These are phyloP conservation scores for Lipomyces yamadae DNA, from an alignment of 805 yeast genomes.

Conservation along the genomic window DNA sequence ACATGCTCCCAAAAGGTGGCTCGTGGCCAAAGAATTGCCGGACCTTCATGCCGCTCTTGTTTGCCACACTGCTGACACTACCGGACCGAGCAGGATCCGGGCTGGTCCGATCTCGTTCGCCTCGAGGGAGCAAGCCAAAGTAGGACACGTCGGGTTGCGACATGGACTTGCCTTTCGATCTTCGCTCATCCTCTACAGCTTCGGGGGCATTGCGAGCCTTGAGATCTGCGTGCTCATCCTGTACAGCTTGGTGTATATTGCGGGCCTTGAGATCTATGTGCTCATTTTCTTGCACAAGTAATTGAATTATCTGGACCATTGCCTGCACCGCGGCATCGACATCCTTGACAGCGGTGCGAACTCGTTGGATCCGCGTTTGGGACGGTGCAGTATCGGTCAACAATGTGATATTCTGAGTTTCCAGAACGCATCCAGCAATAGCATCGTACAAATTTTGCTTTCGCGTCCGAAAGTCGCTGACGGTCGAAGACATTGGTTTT, in stretches of 20 bases:
- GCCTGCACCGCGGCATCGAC: slow-evolving; percentile 27
- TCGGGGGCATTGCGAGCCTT: neutral
- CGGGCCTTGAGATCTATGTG: slow-evolving; percentile 17
- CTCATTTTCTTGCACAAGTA: slow-evolving; percentile 33
- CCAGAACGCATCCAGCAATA: slow-evolving; percentile 64
- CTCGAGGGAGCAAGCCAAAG: neutral
- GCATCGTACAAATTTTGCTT: slow-evolving; percentile 68
- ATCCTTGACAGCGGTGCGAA: slow-evolving; percentile 17
- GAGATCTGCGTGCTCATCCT: neutral
- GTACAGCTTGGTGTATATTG: neutral
- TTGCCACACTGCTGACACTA: neutral
- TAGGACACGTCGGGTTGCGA: neutral
- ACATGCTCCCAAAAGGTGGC: slow-evolving; percentile 22
- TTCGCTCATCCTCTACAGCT: no score
- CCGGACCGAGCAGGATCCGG: neutral
- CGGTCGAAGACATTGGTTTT: slow-evolving; percentile 31
- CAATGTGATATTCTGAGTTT: slow-evolving; percentile 69
- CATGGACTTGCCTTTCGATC: no score
- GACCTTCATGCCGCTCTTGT: slow-evolving; percentile 30
- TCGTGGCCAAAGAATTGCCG: slow-evolving; percentile 30
- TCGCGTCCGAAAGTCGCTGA: slow-evolving; percentile 65
- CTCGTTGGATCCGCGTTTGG: slow-evolving; percentile 12
- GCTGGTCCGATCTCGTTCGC: neutral
- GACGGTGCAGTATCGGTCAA: neutral
- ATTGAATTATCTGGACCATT: slow-evolving; percentile 23